Conservation (phyloP, 1,139 yeast species). For the Blastobotrys petasosporus region DNA sequence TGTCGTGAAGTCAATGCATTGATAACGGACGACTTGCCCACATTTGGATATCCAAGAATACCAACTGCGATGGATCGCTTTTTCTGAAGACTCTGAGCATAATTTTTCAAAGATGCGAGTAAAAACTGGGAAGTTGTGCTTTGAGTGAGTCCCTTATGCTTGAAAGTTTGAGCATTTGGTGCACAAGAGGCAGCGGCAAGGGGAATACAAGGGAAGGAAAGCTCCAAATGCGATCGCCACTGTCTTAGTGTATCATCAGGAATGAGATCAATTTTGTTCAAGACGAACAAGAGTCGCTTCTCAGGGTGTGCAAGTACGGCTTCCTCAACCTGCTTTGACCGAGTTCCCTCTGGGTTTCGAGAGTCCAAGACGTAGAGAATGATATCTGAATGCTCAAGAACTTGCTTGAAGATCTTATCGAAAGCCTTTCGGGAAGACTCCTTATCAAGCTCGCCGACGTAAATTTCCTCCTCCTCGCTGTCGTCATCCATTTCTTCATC, state of each 20-base stretch:
- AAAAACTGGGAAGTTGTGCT: conserved; percentile 67
- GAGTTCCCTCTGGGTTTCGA: conserved; percentile 92
- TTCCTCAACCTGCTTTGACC: conserved; percentile 87
- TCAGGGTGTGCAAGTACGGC: conserved; percentile 76
- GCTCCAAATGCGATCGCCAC: conserved; percentile 77
- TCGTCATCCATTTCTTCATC: conserved; percentile 40
- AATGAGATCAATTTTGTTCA: conserved; percentile 88
- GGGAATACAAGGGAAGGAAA: conserved; percentile 89
- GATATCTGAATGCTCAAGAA: conserved; percentile 87
- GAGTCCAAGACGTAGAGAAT: conserved; percentile 91
- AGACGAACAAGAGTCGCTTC: conserved; percentile 75
- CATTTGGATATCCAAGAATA: conserved; percentile 94
- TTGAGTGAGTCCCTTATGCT: conserved; percentile 64
- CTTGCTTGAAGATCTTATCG: conserved; percentile 65
- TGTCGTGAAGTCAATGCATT: conserved; percentile 84
- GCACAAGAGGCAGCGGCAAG: conserved; percentile 50
- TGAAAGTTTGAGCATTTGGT: conserved; percentile 61
- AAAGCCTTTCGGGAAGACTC: conserved; percentile 85
- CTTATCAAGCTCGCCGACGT: conserved; percentile 31
- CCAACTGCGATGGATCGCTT: conserved; percentile 94
- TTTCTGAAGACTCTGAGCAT: conserved; percentile 74
- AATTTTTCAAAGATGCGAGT: conserved; percentile 76
- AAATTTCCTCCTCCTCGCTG: conserved; percentile 34
- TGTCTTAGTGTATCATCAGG: conserved; percentile 77
- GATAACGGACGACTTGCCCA: conserved; percentile 94